phyloP scores from a whole-genome alignment of 2,329 filamentous ascomycete genomes.

The Colletotrichum paranaense region DNA sequence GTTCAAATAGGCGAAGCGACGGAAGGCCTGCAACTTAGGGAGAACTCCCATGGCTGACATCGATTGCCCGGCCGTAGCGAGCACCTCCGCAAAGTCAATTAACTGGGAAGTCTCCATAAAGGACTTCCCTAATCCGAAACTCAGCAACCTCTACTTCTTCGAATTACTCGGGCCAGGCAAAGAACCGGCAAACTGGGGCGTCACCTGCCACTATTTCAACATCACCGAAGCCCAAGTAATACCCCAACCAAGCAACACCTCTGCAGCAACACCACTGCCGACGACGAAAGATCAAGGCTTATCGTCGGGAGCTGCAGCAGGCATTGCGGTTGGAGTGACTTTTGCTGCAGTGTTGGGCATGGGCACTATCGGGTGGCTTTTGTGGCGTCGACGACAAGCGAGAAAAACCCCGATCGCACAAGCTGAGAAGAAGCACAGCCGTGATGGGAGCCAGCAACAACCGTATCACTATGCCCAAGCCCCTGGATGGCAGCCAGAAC shows the following conservation, averaged over 20 bases:
- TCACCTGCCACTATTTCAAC: neutral
- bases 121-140: neutral
- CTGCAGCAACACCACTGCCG: neutral
- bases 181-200: neutral
- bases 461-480: neutral
- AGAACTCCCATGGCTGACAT: neutral
- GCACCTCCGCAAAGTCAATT: neutral
- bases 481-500: neutral
- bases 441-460: neutral
- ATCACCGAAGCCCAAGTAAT: neutral
- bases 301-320: neutral
- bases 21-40: neutral
- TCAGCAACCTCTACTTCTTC: neutral
- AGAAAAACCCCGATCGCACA: neutral
- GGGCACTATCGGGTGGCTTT: neutral
- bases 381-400: neutral
- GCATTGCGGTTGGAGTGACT: neutral
- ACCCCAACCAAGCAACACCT: neutral
- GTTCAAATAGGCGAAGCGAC: neutral
- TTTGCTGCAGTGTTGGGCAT: neutral
- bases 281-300: neutral
- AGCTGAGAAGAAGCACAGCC: neutral
- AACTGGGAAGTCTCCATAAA: neutral
- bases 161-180: neutral
- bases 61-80: neutral